Base-by-base conservation (phyloP, 2,329 filamentous ascomycete species). In the Helicocarpus griseus region DNA sequence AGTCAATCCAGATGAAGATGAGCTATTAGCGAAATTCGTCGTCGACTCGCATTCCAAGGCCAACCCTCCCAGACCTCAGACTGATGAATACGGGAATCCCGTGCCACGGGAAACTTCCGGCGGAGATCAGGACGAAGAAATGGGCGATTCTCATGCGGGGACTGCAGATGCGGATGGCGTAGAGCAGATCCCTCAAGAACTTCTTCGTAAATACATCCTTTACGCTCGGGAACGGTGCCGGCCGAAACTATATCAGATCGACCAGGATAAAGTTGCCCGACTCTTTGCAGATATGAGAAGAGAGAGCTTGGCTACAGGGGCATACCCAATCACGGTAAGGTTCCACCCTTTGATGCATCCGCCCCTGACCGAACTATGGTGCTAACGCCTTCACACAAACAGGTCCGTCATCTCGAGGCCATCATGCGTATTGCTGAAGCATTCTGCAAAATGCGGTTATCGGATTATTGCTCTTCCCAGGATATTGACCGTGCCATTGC, bases 401-500 rank as follows among this genome's bases (percentile, higher is more conserved):
- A 95, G 89, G 88, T 96, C 58, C 90, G 93, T 75, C 93, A 98
- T 73, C 77, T 98, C 31, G 93, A 98, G 78, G 91, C 91, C 56
- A 96, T 97, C 64, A 94, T 98, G 74, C 88, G 93, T 64, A 95
- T 95, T 64, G 85, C 84, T 52, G 93, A 98, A 69, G 75, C 90
- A 0, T 98, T 98, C 73, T 94, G 87, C 70, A 91, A 95, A 64
- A 98, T 98, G 93, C 86, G 93, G 13, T 77, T 98, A n/a, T 93
- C 87, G 0, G 93, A 98, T 59, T 97, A 95, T 74, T 95, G 91
- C 70, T 85, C 86, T 5, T 73, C 86, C 1, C 81, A 86, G 54
- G 93, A 98, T 65, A 95, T 98, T 61, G 93, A 98, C 70, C 88
- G 93, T 40, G 93, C 93, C 53, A 98, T 98, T 63, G 89, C 90